A percentile compares a stretch with the other conserved stretches of the same genome.
These are phyloP conservation scores for Wickerhamiella infanticola DNA, from an alignment of 1,139 yeast species.

Conservation along the genomic window DNA sequence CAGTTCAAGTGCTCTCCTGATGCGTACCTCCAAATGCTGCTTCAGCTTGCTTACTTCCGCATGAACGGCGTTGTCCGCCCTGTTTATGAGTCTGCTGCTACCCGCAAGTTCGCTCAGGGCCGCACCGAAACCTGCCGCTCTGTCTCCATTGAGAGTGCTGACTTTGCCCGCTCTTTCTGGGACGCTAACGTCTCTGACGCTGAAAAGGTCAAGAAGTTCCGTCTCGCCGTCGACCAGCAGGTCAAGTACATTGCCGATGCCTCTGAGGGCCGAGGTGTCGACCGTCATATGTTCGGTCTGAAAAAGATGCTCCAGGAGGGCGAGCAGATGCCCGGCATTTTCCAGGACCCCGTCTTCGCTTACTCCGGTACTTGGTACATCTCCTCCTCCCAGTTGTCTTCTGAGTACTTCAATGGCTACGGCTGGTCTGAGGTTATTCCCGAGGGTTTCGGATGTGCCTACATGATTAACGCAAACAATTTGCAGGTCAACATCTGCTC, in stretches of 20 bases:
- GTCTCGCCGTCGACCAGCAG: constrained; percentile 62
- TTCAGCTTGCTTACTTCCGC: constrained; percentile 73
- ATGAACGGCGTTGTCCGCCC: constrained; percentile 71
- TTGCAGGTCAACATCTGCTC: constrained; percentile 75
- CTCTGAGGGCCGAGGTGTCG: constrained; percentile 77
- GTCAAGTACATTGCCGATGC: constrained; percentile 62
- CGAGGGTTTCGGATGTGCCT: constrained; percentile 87
- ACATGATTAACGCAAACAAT: constrained; percentile 79
- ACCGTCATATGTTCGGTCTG: constrained; percentile 85
- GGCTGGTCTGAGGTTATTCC: constrained; percentile 96
- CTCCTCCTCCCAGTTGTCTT: constrained; percentile 79
- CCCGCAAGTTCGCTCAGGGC: constrained; percentile 76
- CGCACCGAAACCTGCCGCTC: constrained; percentile 94
- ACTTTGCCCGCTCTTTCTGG: constrained; percentile 66
- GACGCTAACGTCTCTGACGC: constrained; percentile 36
- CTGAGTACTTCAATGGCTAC: constrained; percentile 81
- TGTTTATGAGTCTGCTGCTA: constrained; percentile 92
- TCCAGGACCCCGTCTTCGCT: constrained; percentile 56
- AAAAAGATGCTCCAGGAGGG: constrained; percentile 51
- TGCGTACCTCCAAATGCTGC: constrained; percentile 63
- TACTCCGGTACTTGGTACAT: constrained; percentile 78
- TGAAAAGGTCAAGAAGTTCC: constrained; percentile 54
- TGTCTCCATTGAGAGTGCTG: constrained; percentile 60
- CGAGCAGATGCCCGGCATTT: constrained; percentile 53
- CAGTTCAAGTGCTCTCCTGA: constrained; percentile 66